Evolutionary conservation across 2,329 filamentous ascomycete species (phyloP).

Genomic region (Aspergillus tamarii): DNA sequence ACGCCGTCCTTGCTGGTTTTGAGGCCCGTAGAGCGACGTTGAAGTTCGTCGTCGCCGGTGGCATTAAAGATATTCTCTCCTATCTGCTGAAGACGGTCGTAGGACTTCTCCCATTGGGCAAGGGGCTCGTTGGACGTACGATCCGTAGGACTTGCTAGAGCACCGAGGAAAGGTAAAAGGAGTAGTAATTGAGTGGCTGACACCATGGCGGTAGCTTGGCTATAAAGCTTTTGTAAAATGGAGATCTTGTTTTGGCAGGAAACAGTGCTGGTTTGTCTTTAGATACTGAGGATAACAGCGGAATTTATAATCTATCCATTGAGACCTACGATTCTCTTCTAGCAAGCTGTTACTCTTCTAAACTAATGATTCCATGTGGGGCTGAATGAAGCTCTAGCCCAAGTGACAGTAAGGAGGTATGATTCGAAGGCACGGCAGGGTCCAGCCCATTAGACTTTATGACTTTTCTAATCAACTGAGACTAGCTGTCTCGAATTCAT

Average conservation of each 20-base stretch:
- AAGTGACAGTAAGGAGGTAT: background rate
- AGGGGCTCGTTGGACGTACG: background rate
- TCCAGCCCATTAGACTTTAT: background rate
- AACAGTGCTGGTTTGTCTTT: background rate
- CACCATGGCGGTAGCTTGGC: background rate
- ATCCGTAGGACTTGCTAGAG: background rate
- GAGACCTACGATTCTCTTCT: background rate
- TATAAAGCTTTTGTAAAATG: background rate
- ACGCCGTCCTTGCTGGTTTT: background rate
- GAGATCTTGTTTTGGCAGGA: background rate
- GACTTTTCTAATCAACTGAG: background rate
- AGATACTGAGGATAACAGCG: rapidly evolving
- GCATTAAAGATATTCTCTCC: background rate
- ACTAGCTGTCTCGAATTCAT: background rate
- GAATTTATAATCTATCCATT: background rate
- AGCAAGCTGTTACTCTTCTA: background rate
- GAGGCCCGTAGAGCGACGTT: background rate
- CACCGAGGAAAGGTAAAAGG: background rate
- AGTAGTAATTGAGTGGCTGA: background rate
- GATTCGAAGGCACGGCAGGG: background rate
- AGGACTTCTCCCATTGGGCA: background rate
- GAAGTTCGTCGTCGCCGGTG: background rate
- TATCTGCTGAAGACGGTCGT: background rate
- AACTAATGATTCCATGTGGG: background rate
- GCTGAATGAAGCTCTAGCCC: background rate